Evolutionary conservation across 192 early-diverging fungal genomes (phyloP).

Genomic region (Backusella westeae): DNA sequence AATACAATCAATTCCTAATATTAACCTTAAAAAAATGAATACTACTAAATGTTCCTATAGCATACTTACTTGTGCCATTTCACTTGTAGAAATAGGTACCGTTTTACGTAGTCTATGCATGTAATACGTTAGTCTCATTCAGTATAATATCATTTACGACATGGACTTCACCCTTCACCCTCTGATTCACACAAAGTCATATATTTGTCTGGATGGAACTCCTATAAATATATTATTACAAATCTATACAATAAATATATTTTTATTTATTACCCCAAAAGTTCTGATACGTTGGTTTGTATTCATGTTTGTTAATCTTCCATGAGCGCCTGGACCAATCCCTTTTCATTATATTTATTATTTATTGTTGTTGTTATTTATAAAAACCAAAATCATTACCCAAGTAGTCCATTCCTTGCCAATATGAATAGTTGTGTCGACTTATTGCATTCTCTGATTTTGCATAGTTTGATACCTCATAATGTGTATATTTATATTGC

Average conservation of each 20-base stretch:
- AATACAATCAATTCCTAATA: conserved; percentile 46
- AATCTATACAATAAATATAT: not conserved
- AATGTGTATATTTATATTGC: conserved; percentile 46
- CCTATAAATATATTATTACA: conserved; percentile 20
- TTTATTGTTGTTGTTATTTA: not conserved
- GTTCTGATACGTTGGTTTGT: conserved; percentile 34
- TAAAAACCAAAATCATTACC: conserved; percentile 26
- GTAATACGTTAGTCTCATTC: not conserved
- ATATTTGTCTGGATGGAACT: conserved; percentile 52
- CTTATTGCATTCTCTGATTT: conserved; percentile 39
- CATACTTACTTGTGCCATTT: conserved; percentile 26
- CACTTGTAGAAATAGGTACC: conserved; percentile 8
- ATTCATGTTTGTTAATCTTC: conserved; percentile 35
- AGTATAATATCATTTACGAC: not conserved
- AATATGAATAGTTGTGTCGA: conserved; percentile 53
- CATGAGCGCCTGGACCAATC: conserved; percentile 57
- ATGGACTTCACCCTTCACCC: conserved; percentile 41
- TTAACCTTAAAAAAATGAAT: not conserved
- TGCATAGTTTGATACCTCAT: conserved; percentile 57
- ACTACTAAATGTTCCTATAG: not conserved
- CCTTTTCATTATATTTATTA: conserved; percentile 21
- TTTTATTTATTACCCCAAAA: conserved; percentile 35
- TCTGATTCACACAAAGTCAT: conserved; percentile 43
- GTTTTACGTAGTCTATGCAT: conserved; percentile 11
- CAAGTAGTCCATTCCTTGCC: conserved; percentile 55